Percentiles rank a stretch among this genome's conserved stretches.
Evolutionary conservation across 768 basidiomycete genomes (phyloP).

Genomic region (Suillus placidus): DNA sequence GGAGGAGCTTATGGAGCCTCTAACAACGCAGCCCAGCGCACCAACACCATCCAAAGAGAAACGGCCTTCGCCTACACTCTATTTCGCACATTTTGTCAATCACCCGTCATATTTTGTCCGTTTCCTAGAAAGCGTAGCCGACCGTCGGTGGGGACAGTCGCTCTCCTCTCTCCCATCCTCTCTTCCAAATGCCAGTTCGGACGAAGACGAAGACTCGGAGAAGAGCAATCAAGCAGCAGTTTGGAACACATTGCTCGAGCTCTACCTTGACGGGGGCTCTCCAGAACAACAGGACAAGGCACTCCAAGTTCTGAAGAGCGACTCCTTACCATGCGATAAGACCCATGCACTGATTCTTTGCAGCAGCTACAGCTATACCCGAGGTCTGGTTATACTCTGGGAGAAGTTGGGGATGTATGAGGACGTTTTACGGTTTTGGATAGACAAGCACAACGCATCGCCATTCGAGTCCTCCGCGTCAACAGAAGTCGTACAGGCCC

Average conservation of each 20-base stretch:
- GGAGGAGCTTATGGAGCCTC: conserved; percentile 21
- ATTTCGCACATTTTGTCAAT: conserved; percentile 94
- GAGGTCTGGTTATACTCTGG: conserved; percentile 88
- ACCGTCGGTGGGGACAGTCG: conserved; percentile 76
- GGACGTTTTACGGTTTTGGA: conserved; percentile 92
- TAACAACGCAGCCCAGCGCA: conserved; percentile 28
- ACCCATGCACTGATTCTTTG: conserved; percentile 96
- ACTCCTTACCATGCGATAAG: conserved; percentile 74
- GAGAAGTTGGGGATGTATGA: conserved; percentile 96
- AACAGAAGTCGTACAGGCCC: conserved; percentile 64
- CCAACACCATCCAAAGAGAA: conserved; percentile 34
- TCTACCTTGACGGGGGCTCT: conserved; percentile 66
- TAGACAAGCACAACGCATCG: conserved; percentile 59
- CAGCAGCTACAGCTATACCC: conserved; percentile 78
- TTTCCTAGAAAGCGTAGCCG: conserved; percentile 88
- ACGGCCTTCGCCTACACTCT: conserved; percentile 78
- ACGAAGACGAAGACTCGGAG: conserved; percentile 53
- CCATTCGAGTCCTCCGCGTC: conserved; percentile 42
- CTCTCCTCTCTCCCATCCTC: conserved; percentile 43
- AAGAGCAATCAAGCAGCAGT: conserved; percentile 77
- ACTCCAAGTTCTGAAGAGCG: conserved; percentile 64
- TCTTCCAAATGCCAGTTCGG: conserved; percentile 14
- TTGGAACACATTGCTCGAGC: conserved; percentile 95
- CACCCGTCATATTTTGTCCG: conserved; percentile 80
- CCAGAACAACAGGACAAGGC: conserved; percentile 56